Evolutionary conservation across 768 basidiomycete genomes (phyloP).

Genomic region (Boletellus sp.): DNA sequence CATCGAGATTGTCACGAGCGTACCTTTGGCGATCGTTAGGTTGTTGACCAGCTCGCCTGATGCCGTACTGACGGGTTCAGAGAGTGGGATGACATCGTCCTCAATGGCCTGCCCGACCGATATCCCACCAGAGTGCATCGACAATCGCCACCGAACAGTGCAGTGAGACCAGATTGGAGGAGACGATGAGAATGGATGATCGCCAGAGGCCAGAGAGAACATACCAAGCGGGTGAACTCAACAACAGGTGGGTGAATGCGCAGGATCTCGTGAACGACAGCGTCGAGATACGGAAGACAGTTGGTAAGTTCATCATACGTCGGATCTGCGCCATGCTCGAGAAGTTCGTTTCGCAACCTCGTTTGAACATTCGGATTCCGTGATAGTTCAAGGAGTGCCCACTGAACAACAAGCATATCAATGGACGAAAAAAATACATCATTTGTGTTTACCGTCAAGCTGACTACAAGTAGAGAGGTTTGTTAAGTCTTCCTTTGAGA

Average conservation of each 20-base stretch:
- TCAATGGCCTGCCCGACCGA: constrained; percentile 48
- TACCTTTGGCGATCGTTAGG: constrained; percentile 46
- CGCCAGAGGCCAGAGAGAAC: too few relatives aligned
- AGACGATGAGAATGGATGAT: too few relatives aligned
- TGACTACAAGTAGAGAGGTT: too few relatives aligned
- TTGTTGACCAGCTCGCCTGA: constrained; percentile 38
- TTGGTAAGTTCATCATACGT: constrained; percentile 51
- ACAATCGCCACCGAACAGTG: too few relatives aligned
- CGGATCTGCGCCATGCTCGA: constrained; percentile 43
- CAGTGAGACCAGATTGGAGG: too few relatives aligned
- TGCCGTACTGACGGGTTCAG: constrained; percentile 41
- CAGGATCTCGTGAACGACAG: constrained; percentile 43
- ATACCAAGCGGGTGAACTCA: constrained; percentile 16
- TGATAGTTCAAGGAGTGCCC: constrained; percentile 57
- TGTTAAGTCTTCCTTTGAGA: too few relatives aligned
- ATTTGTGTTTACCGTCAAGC: constrained; percentile 23
- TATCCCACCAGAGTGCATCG: too few relatives aligned
- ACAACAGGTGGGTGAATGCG: constrained; percentile 40
- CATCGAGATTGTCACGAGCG: constrained; percentile 41
- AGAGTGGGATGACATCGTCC: constrained; percentile 60
- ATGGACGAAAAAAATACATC: too few relatives aligned
- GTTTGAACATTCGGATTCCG: constrained; percentile 43
- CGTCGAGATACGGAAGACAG: constrained; percentile 53
- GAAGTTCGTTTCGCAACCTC: constrained; percentile 49
- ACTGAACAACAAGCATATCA: too few relatives aligned